Evolutionary conservation across 2,329 filamentous ascomycete genomes (phyloP).

Genomic region (Fusarium gaditjirri): DNA sequence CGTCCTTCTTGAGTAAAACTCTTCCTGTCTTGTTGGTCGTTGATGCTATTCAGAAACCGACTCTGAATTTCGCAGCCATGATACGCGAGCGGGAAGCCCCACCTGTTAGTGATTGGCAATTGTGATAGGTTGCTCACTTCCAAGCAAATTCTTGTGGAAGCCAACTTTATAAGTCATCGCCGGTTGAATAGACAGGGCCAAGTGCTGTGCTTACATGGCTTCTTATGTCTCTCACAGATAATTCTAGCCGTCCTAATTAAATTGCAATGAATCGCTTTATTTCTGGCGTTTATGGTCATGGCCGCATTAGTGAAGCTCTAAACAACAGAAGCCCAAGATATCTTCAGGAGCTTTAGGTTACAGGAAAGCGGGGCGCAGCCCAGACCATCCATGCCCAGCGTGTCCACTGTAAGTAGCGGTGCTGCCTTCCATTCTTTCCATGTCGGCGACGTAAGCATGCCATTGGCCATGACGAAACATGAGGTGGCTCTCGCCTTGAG

Average conservation of each 20-base stretch:
- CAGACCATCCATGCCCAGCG: constrained; percentile 11
- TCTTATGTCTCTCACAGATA: background rate
- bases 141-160: background rate
- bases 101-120: constrained; percentile 2
- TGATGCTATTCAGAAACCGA: constrained; percentile 23
- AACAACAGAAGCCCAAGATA: background rate
- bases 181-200: background rate
- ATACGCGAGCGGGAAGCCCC: constrained; percentile 24
- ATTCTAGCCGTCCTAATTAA: background rate
- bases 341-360: constrained; percentile 20
- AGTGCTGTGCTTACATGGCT: background rate
- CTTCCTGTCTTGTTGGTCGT: constrained; percentile 6
- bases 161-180: background rate
- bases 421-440: constrained; percentile 38
- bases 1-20: constrained; percentile 3
- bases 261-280: background rate
- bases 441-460: constrained; percentile 37
- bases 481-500: constrained; percentile 28
- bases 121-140: constrained; percentile 7
- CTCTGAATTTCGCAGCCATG: constrained; percentile 19
- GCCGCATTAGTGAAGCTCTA: background rate
- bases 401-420: constrained; percentile 35
- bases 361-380: constrained; percentile 34
- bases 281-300: background rate
- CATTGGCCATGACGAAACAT: constrained; percentile 45